Conservation (phyloP, 2,329 filamentous ascomycete genomes). For the Aspergillus sp. region DNA sequence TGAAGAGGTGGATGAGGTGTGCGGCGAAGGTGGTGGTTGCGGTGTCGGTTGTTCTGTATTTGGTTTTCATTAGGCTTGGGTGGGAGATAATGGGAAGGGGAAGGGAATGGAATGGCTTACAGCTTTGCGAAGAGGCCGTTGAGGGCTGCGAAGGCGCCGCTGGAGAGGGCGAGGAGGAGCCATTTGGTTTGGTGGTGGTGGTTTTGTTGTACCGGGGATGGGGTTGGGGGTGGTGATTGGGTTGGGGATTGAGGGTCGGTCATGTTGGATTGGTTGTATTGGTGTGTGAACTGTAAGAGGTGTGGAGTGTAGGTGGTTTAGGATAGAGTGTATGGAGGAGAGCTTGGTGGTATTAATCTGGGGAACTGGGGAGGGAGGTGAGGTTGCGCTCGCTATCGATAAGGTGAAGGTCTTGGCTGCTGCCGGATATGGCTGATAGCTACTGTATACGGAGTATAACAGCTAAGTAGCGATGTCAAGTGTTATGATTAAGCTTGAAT, state of each 20-base stretch:
- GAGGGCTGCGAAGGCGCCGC: slow-evolving; percentile 62
- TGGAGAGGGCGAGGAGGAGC: slow-evolving; percentile 61
- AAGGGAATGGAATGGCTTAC: slow-evolving; percentile 37
- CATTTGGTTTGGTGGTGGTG: slow-evolving; percentile 34
- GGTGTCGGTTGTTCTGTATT: slow-evolving; percentile 58
- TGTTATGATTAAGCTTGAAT: too few relatives aligned
- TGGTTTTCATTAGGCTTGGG: too few relatives aligned
- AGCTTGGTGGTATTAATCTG: too few relatives aligned
- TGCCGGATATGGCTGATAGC: too few relatives aligned
- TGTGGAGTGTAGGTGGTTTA: not conserved
- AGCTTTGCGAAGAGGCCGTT: slow-evolving; percentile 70
- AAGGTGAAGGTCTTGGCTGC: too few relatives aligned
- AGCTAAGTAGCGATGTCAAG: too few relatives aligned
- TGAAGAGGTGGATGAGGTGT: slow-evolving; percentile 47
- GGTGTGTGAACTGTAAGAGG: not conserved
- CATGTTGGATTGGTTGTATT: too few relatives aligned
- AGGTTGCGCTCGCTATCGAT: too few relatives aligned
- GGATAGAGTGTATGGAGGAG: not conserved
- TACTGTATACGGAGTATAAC: too few relatives aligned
- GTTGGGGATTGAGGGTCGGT: too few relatives aligned
- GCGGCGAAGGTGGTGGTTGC: slow-evolving; percentile 57
- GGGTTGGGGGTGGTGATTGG: not conserved
- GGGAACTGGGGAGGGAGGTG: too few relatives aligned
- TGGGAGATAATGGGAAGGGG: too few relatives aligned
- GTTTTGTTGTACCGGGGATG: not conserved